Conservation (phyloP, 2,329 filamentous ascomycete genomes). For the Laburnicola sp. region DNA sequence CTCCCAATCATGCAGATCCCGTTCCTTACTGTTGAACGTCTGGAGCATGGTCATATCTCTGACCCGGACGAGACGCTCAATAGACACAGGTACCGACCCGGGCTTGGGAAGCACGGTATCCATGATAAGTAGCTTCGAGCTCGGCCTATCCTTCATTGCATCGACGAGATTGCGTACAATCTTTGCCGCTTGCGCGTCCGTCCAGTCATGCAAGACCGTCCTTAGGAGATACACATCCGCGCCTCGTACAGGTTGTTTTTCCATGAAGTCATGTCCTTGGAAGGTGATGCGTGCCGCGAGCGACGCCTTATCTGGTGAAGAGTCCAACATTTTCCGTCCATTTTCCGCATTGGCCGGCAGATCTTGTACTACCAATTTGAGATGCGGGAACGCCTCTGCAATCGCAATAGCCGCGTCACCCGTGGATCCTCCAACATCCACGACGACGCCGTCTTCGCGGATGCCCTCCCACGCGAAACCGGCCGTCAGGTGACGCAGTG, state of each 20-base stretch:
- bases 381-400: neutral
- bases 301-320: conserved; percentile 1
- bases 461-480: conserved; percentile 9
- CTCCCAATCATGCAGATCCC: conserved; percentile 9
- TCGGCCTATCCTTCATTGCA: conserved; percentile 6
- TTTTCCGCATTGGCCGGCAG: conserved; percentile 1
- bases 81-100: neutral
- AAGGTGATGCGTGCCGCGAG: conserved; percentile 16
- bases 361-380: conserved; percentile 8
- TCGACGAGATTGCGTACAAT: conserved; percentile 9
- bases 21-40: conserved; percentile 12
- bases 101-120: conserved; percentile 11
- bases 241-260: conserved; percentile 14
- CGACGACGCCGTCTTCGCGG: conserved; percentile 1
- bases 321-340: conserved; percentile 1
- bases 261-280: conserved; percentile 13
- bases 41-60: conserved; percentile 13
- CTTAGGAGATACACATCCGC: conserved; percentile 56
- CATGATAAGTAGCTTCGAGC: conserved; percentile 11
- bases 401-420: conserved; percentile 4
- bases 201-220: conserved; percentile 59
- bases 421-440: conserved; percentile 6
- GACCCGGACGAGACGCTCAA: conserved; percentile 5
- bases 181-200: conserved; percentile 1
- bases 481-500: conserved; percentile 1